phyloP scores from a whole-genome alignment of 805 yeast species.

The Metschnikowia noctiluminum region DNA sequence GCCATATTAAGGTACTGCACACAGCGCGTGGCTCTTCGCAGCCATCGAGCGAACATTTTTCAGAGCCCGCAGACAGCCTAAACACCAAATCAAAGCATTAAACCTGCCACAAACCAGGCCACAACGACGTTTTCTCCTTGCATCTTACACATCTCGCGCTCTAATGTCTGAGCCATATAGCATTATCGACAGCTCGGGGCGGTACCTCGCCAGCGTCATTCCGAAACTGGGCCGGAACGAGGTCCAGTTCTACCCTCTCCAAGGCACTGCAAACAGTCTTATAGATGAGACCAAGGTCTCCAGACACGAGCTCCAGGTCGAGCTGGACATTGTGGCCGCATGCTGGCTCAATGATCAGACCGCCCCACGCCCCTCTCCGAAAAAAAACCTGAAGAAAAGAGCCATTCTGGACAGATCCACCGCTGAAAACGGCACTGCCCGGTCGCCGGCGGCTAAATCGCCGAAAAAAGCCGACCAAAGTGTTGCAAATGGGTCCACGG shows the following conservation, averaged over 20 bases:
- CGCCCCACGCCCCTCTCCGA: conserved; percentile 2
- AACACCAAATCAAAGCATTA: too few species aligned
- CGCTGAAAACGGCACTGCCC: conserved; percentile 1
- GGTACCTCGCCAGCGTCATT: conserved; percentile 36
- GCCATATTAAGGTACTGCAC: conserved; percentile 1
- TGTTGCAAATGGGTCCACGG: background rate
- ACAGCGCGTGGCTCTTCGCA: conserved; percentile 1
- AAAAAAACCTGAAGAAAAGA: conserved; percentile 5
- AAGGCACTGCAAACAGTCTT: conserved; percentile 11
- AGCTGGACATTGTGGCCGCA: conserved; percentile 32
- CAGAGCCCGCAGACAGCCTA: background rate
- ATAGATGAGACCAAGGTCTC: conserved; percentile 21
- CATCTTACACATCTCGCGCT: background rate
- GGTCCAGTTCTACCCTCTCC: conserved; percentile 37
- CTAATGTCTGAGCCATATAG: conserved; percentile 16
- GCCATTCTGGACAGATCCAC: background rate
- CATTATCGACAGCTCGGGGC: conserved; percentile 27
- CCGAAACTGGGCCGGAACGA: conserved; percentile 46
- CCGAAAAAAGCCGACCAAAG: background rate
- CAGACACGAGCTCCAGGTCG: conserved; percentile 40
- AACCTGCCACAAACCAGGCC: too few species aligned
- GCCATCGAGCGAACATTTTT: conserved; percentile 4
- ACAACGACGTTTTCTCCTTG: background rate
- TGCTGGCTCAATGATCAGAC: conserved; percentile 33
- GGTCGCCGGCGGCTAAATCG: background rate